These are phyloP conservation scores for Malbranchea zuffiana DNA, from an alignment of 2,329 filamentous ascomycete genomes.

Conservation along the genomic window DNA sequence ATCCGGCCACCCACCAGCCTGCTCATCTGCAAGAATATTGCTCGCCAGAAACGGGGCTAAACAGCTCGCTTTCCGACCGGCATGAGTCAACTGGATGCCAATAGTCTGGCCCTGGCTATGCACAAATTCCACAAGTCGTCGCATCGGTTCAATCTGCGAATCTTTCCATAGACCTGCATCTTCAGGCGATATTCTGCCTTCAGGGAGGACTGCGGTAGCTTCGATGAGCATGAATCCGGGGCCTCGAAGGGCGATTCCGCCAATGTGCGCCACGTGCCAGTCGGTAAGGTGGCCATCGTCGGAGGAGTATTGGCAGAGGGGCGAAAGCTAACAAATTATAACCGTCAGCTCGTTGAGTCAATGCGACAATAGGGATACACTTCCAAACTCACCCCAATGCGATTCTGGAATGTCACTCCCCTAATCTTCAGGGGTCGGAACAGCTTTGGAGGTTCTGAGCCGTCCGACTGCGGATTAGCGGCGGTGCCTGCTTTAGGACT, in stretches of 20 bases:
- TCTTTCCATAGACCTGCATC: slow-evolving; percentile 77
- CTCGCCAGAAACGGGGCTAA: slow-evolving; percentile 52
- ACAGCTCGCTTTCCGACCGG: slow-evolving; percentile 57
- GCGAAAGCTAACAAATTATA: slow-evolving; percentile 37
- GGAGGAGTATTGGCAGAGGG: slow-evolving; percentile 57
- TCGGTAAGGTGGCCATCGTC: slow-evolving; percentile 62
- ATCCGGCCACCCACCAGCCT: slow-evolving; percentile 45
- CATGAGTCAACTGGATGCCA: slow-evolving; percentile 67
- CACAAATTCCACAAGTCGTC: slow-evolving; percentile 22
- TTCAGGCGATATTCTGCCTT: slow-evolving; percentile 70
- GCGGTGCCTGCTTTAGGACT: slow-evolving; percentile 28
- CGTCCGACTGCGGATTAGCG: slow-evolving; percentile 32
- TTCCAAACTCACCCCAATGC: slow-evolving; percentile 42
- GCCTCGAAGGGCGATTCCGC: slow-evolving; percentile 62
- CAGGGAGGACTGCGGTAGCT: slow-evolving; percentile 61
- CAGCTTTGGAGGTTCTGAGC: slow-evolving; percentile 41
- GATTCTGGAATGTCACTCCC: slow-evolving; percentile 55
- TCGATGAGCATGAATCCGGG: slow-evolving; percentile 61
- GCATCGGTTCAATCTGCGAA: slow-evolving; percentile 49
- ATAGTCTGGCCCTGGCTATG: slow-evolving; percentile 51
- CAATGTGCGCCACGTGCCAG: slow-evolving; percentile 74
- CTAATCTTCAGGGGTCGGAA: slow-evolving; percentile 49
- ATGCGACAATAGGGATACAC: neutral
- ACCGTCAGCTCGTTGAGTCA: neutral
- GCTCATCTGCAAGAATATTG: slow-evolving; percentile 45